These are phyloP conservation scores for Massariosphaeria phaeospora DNA, from an alignment of 495 filamentous ascomycete genomes.

Conservation along the genomic window DNA sequence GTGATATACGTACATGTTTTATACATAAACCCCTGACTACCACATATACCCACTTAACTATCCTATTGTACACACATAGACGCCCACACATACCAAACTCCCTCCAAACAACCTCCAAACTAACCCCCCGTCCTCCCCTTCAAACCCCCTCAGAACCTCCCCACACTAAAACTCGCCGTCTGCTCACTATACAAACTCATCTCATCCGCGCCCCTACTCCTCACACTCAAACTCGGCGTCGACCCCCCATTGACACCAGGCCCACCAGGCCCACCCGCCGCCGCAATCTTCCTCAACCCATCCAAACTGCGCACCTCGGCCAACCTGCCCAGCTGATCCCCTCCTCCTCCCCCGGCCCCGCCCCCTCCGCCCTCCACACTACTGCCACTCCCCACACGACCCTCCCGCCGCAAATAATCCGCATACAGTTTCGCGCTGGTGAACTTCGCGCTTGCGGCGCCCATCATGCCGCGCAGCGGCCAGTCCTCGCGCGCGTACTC, in stretches of 20 bases:
- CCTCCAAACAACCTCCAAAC: neutral
- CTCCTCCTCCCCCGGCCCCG: neutral
- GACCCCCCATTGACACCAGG: neutral
- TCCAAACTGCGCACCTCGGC: no score
- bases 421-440: slow-evolving; percentile 36
- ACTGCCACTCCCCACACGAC: neutral
- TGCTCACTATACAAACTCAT: neutral
- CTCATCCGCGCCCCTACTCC: neutral
- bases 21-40: neutral
- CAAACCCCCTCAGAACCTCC: neutral
- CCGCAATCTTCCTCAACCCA: no score
- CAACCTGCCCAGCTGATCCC: neutral
- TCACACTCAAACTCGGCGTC: no score
- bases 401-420: slow-evolving; percentile 37
- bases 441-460: slow-evolving; percentile 16
- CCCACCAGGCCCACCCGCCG: no score
- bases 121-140: neutral
- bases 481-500: neutral
- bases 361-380: neutral
- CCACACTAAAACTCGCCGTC: neutral
- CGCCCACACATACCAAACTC: neutral
- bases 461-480: slow-evolving; percentile 14
- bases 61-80: neutral
- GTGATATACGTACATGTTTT: neutral
- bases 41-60: neutral